Evolutionary conservation across 2,329 filamentous ascomycete genomes (phyloP), one percentile per base, ranked within the genome.

Genomic region (Teratosphaeriaceae sp.): DNA sequence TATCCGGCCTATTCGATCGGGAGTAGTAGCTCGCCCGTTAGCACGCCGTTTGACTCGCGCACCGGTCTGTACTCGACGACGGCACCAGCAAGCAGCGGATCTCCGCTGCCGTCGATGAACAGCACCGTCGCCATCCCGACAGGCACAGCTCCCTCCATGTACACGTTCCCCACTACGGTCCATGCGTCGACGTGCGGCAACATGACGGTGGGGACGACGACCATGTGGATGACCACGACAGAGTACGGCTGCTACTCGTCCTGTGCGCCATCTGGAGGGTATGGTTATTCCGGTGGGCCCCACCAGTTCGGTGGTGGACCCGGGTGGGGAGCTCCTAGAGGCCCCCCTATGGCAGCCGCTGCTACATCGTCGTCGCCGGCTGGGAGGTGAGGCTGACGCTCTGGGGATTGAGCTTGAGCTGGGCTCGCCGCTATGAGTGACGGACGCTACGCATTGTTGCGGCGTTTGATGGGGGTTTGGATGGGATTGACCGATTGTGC

Each of bases 241-340:
- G 9, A 27, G 1, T 45, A 39, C 24, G 50, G 50, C 27, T 55
- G 52, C 40, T 49, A 40, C 21, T 39, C 29, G 5, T 40, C 43
- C 3, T 55, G 52, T 23, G 33, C 42, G 22, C 46, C 45, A 7
- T 15, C 23, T 7, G 41, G 42, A 22, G 43, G 38, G 7, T 19
- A 22, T 22, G 29, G 30, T 16, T 21, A 21, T 22, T 21, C 22
- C 20, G 49, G 44, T 5, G 42, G 38, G 5, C 43, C 48, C 21
- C 46, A 44, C 13, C 33, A 42, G 7, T 51, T 51, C 24, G 48
- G 48, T 20, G 43, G 46, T 8, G 31, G 31, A 19, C 6, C 31
- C 6, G 31, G 31, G 15, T 34, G 31, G 31, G 18, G 15, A 20
- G 18, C 9, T 12, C 4, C 6, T 5, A n/a, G n/a, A n/a, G n/a